Percentiles rank a stretch among this genome's conserved stretches.
phyloP scores from a whole-genome alignment of 1,139 yeast species.

The Yamadazyma atlantica region DNA sequence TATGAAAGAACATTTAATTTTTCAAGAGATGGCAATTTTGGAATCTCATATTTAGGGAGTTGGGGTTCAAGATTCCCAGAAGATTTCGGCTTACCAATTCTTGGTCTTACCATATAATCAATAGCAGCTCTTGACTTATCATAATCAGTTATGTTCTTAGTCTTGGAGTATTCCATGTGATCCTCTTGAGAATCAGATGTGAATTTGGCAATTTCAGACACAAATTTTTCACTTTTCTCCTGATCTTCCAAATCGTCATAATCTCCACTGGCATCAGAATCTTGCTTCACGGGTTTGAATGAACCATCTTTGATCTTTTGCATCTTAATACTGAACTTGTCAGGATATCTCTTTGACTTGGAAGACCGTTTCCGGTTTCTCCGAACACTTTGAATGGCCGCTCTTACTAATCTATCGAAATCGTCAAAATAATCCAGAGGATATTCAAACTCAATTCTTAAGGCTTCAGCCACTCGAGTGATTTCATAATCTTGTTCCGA shows the following conservation, averaged over 20 bases:
- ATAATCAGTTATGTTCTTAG: slow-evolving; percentile 26
- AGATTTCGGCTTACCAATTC: slow-evolving; percentile 14
- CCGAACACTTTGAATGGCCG: slow-evolving; percentile 75
- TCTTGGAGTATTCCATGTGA: slow-evolving; percentile 34
- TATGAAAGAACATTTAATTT: slow-evolving; percentile 5
- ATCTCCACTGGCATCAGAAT: slow-evolving; percentile 3
- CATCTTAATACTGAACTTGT: slow-evolving; percentile 8
- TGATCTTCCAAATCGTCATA: slow-evolving; percentile 10
- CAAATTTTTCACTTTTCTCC: slow-evolving; percentile 18
- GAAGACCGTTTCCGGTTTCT: slow-evolving; percentile 45
- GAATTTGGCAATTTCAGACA: slow-evolving; percentile 37
- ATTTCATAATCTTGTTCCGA: slow-evolving; percentile 89
- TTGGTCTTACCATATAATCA: slow-evolving; percentile 38
- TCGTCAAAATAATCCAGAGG: slow-evolving; percentile 58
- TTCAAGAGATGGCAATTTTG: slow-evolving; percentile 10
- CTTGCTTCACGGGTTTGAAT: background rate
- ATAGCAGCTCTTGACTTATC: slow-evolving; percentile 42
- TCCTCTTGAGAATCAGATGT: slow-evolving; percentile 38
- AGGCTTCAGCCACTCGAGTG: slow-evolving; percentile 67
- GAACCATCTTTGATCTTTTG: slow-evolving; percentile 3
- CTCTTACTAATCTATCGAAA: slow-evolving; percentile 85
- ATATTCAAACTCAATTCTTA: slow-evolving; percentile 76
- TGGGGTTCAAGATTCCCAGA: background rate
- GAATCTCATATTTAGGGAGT: background rate
- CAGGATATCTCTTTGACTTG: slow-evolving; percentile 22